phyloP scores from a whole-genome alignment of 345 rosid species.

The Clausena lansium region DNA sequence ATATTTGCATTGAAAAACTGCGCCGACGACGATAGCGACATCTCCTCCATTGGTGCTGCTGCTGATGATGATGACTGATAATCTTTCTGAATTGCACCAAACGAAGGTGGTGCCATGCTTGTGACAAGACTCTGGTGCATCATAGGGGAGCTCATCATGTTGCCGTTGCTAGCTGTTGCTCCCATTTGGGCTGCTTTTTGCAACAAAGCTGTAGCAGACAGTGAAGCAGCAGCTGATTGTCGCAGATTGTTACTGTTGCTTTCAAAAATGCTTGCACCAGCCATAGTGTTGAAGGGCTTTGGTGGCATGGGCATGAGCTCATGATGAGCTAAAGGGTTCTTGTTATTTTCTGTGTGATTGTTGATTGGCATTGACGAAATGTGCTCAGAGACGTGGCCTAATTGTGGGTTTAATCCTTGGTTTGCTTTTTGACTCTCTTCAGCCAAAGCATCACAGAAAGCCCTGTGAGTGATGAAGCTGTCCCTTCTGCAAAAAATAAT shows the following conservation, averaged over 20 bases:
- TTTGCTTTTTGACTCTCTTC: constrained; percentile 40
- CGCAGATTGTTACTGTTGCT: neutral
- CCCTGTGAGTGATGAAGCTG: constrained; percentile 65
- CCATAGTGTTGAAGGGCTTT: constrained; percentile 8
- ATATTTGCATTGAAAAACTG: constrained; percentile 24
- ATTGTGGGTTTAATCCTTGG: constrained; percentile 23
- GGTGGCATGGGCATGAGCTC: constrained; percentile 20
- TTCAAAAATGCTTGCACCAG: constrained; percentile 23
- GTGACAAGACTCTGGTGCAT: constrained; percentile 17
- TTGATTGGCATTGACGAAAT: constrained; percentile 18
- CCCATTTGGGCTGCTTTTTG: constrained; percentile 66
- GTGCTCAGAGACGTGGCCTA: constrained; percentile 13
- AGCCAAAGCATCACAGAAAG: constrained; percentile 64
- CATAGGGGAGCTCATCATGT: constrained; percentile 19
- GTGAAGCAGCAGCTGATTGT: constrained; percentile 23
- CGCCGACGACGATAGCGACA: neutral
- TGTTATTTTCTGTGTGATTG: constrained; percentile 10
- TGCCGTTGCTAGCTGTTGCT: constrained; percentile 25
- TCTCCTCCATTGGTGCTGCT: neutral
- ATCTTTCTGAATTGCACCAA: neutral
- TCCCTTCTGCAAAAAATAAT: constrained; percentile 49
- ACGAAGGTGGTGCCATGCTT: constrained; percentile 31
- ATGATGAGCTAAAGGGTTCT: constrained; percentile 19
- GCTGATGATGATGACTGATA: neutral
- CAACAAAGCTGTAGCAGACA: constrained; percentile 57